Evolutionary conservation across 169 alveolate species (phyloP).

Genomic region (Plasmodium reichenowi): DNA sequence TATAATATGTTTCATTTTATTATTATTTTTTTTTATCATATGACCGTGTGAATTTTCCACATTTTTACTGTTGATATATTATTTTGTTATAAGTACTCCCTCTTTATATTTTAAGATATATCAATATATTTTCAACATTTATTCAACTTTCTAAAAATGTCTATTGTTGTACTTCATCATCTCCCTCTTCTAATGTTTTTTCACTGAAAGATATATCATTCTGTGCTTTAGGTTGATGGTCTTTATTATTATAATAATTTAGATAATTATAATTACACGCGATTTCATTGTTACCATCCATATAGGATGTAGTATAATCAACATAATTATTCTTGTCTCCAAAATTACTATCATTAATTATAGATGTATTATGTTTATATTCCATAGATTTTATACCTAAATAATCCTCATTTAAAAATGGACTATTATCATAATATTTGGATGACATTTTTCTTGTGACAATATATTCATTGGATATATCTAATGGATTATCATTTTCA

Average conservation of each 20-base stretch:
- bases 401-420: conserved; percentile 1
- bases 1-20: too few species aligned
- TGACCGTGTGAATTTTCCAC: too few species aligned
- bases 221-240: conserved; percentile 1
- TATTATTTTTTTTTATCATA: too few species aligned
- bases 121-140: too few species aligned
- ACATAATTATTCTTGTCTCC: not conserved
- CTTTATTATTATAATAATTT: conserved; percentile 12
- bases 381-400: not conserved
- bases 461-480: not conserved
- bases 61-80: too few species aligned
- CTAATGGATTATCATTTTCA: not conserved
- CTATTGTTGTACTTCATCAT: not conserved
- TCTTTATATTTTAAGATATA: too few species aligned
- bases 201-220: conserved; percentile 34
- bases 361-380: not conserved
- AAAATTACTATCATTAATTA: not conserved
- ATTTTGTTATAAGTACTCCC: too few species aligned
- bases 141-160: not conserved
- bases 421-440: not conserved
- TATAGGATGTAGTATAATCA: not conserved
- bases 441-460: not conserved
- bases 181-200: conserved; percentile 20
- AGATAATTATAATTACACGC: conserved; percentile 8
- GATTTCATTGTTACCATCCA: conserved; percentile 6